These are phyloP conservation scores for Silene latifolia DNA, from an alignment of 148 eudicot genomes.

Conservation along the genomic window DNA sequence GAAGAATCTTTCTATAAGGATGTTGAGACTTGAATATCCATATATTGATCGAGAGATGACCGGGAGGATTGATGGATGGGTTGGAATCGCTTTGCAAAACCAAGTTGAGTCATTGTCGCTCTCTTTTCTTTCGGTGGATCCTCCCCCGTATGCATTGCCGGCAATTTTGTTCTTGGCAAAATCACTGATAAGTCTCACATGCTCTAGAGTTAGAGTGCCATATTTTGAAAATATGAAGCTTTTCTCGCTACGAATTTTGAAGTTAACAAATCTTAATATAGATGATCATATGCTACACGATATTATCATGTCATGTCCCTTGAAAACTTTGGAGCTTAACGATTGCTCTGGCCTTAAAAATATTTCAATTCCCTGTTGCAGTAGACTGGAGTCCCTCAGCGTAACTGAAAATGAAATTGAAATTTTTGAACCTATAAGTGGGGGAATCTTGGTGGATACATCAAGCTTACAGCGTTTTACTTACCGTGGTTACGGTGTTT, in stretches of 20 bases:
- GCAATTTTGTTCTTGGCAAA: background rate
- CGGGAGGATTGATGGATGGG: slow-evolving; percentile 10
- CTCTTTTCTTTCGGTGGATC: background rate
- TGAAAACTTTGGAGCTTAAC: background rate
- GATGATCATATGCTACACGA: too few species aligned
- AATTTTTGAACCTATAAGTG: background rate
- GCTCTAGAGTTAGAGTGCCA: slow-evolving; percentile 3
- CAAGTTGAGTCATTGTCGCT: slow-evolving; percentile 15
- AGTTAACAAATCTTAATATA: background rate
- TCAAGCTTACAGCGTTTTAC: background rate
- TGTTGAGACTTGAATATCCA: background rate
- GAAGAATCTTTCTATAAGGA: background rate
- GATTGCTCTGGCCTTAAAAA: slow-evolving; percentile 5
- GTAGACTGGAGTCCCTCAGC: background rate
- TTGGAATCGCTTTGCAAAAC: slow-evolving; percentile 8
- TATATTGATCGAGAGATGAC: background rate
- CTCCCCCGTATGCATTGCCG: background rate
- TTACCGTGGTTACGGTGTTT: background rate
- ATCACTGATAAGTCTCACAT: slow-evolving; percentile 4
- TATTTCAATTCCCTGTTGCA: slow-evolving; percentile 3
- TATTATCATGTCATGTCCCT: background rate
- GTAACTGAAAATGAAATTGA: background rate
- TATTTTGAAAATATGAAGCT: background rate
- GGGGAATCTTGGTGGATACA: background rate
- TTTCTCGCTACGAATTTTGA: background rate